Evolutionary conservation across 73 alveolate genomes (phyloP).

Genomic region (Durusdinium trenchii): DNA sequence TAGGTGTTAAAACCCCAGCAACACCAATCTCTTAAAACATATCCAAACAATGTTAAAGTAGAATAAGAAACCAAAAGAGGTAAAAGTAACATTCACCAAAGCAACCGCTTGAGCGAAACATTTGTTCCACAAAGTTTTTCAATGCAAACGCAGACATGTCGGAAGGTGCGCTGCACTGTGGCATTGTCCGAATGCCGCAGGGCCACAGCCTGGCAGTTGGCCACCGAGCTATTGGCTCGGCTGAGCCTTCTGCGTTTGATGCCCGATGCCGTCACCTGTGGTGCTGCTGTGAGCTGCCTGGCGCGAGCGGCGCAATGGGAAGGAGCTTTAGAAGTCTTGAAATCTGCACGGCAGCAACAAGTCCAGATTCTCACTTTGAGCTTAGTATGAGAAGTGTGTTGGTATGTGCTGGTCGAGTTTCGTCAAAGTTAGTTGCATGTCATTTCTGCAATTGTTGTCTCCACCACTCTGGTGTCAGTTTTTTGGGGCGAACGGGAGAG

Average conservation of each 20-base stretch:
- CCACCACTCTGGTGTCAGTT: too few relatives aligned
- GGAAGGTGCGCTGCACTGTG: not conserved
- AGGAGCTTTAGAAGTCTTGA: not conserved
- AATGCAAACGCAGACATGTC: not conserved
- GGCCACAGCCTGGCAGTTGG: constrained; percentile 11
- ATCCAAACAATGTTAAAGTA: too few relatives aligned
- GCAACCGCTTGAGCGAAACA: not conserved
- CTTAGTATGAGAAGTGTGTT: too few relatives aligned
- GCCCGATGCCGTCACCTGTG: constrained; percentile 41
- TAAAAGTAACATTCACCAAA: too few relatives aligned
- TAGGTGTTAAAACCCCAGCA: too few relatives aligned
- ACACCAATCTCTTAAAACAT: too few relatives aligned
- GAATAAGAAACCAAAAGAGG: too few relatives aligned
- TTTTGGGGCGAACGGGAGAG: too few relatives aligned
- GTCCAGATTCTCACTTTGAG: not conserved
- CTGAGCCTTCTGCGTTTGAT: not conserved
- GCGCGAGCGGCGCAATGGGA: constrained; percentile 60
- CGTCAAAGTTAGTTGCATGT: too few relatives aligned
- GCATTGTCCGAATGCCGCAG: constrained; percentile 10
- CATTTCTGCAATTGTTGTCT: too few relatives aligned
- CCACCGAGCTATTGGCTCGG: not conserved
- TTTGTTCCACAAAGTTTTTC: not conserved
- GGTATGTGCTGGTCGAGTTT: too few relatives aligned
- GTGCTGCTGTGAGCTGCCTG: constrained; percentile 41
- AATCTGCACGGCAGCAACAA: not conserved